Evolutionary conservation across 2,329 filamentous ascomycete species (phyloP), one percentile per base, ranked within the genome.

Genomic region (Arthrobotrys sphaeroides): DNA sequence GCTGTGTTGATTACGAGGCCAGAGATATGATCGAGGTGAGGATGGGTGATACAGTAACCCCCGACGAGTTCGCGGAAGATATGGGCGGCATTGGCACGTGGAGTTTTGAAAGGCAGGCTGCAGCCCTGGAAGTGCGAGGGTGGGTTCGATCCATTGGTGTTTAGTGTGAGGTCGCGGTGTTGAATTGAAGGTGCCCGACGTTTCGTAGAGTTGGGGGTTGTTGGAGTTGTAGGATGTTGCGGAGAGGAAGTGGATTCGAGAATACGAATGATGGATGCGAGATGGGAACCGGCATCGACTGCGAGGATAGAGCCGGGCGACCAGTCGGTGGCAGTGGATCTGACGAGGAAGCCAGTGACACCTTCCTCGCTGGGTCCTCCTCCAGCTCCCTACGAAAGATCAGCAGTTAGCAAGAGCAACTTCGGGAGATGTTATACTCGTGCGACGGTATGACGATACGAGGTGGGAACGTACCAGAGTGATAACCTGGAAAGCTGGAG

Each of bases 1-100:
- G 95, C 94, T 0, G 94, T 97, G 82, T 98, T 98, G 82, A 98
- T 90, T 31, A 95, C 92, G 78, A 98, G 92, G 9, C 91, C 95
- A 18, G 92, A 90, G 20, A 98, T 89, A 82, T 99, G 95, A 80
- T 99, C 95, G 0, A 99, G 87, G 83, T 99, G 95, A n/a, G 95
- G 92, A 82, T 99, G 95, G 0, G 94, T 99, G 80, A 99, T 93
- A 77, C 98, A 88, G 80, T 94, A 95, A 0, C 93, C 91, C 49
- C 94, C 92, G 69, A 99, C 88, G 53, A 97, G 87, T 67, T 90
- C 87, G 65, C 90, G 87, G 43, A 94, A 89, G 55, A 99, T 86
- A 81, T 96, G 87, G 2, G 91, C 87, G 1, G 93, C 94, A 82
- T 97, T 98, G 53, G 92, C 90, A 49, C 88, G 85, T 0, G 91